A percentile compares a stretch with the other conserved stretches of the same genome.
phyloP scores from a whole-genome alignment of 2,329 filamentous ascomycete species.

The Lachnellula subtilissima region DNA sequence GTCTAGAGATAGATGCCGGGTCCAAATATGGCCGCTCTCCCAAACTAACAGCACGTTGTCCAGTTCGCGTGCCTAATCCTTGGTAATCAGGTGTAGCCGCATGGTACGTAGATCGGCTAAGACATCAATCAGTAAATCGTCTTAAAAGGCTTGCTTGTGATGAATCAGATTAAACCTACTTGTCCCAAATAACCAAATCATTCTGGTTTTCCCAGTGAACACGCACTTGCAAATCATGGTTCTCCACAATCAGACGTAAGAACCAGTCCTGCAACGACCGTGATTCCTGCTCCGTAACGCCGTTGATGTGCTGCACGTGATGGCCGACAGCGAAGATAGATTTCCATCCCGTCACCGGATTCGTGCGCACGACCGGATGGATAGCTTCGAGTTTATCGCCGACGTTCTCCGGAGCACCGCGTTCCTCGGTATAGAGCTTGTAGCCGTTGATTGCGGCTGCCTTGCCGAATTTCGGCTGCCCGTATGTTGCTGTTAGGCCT shows the following conservation, averaged over 20 bases:
- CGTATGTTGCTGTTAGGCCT: constrained; percentile 43
- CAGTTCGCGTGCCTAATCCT: constrained; percentile 34
- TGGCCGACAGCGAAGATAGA: constrained; percentile 46
- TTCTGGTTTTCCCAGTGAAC: constrained; percentile 35
- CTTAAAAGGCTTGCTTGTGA: constrained; percentile 55
- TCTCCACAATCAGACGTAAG: constrained; percentile 42
- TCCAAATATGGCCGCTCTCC: constrained; percentile 46
- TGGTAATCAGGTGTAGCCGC: constrained; percentile 57
- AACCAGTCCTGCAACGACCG: constrained; percentile 40
- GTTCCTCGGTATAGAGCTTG: constrained; percentile 35
- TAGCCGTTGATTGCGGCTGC: constrained; percentile 38
- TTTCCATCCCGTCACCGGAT: constrained; percentile 56
- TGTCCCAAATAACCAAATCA: constrained; percentile 34
- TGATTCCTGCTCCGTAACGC: constrained; percentile 47
- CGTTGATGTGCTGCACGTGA: constrained; percentile 49
- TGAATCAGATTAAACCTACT: not conserved
- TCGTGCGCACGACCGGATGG: constrained; percentile 51
- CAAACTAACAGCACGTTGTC: constrained; percentile 43
- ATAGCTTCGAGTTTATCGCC: constrained; percentile 40
- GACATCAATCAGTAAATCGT: constrained; percentile 26
- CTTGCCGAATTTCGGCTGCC: constrained; percentile 44
- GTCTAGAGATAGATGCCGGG: constrained; percentile 15
- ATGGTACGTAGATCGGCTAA: constrained; percentile 46
- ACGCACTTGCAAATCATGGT: constrained; percentile 49
- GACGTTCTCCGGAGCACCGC: constrained; percentile 54